Evolutionary conservation across 257 asterid species (phyloP), one percentile per base, ranked within the genome.

Genomic region (Penstemon eatonii): DNA sequence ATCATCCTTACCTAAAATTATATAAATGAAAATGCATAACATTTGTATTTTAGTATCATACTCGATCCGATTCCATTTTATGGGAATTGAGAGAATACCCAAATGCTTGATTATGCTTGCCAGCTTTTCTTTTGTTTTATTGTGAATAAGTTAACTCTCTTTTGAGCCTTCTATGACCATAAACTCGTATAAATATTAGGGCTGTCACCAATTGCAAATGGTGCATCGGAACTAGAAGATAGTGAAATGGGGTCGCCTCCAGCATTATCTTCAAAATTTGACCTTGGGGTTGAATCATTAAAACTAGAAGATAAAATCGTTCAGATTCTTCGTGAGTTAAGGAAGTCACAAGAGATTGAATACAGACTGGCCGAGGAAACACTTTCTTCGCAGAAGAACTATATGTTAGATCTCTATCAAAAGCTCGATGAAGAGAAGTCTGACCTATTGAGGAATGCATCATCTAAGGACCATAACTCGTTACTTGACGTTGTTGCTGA

Each of bases 291-390:
- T 5, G 5, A 49, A 15, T 49, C 15, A 3, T 8, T 49, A 49
- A 49, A 49, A 49, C 54, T 49, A 9, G 86, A 79, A 44, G 78
- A 60, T 33, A 81, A 84, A 50, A 66, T 79, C 18, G 77, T 81
- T 75, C 76, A 73, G 66, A 46, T 62, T 52, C 72, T 81, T 58
- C 64, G 50, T 58, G 65, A 65, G 49, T 70, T 88, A 55, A 83
- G 76, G 67, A 84, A 80, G 75, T 82, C 95, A 0, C 96, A 84
- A 62, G 87, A 80, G 72, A 56, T 63, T 25, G 95, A 88, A 62
- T 86, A 79, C 76, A 77, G 64, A 56, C 75, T 90, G 51, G 90
- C 87, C 0, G 89, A 76, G 81, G 86, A 83, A 78, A 72, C 60
- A 72, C 90, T 88, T 45, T 44, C 72, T 39, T 78, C 77, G 41